phyloP scores from a whole-genome alignment of 352 stramenopile species.

The Phytopythium montanum region DNA sequence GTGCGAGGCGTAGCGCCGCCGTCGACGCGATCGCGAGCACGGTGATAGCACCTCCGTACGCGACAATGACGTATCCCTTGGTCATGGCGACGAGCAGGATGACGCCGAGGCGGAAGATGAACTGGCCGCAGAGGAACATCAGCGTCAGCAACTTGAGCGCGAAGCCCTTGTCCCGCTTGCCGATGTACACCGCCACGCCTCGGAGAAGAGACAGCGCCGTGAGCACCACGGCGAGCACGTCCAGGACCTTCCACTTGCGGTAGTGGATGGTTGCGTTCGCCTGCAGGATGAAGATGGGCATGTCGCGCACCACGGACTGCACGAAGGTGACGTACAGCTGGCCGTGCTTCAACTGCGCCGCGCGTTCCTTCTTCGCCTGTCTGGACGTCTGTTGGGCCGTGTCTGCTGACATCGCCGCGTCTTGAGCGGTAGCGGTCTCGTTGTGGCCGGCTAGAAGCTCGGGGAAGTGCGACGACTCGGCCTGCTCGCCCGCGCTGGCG shows the following conservation, averaged over 20 bases:
- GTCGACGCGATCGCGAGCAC: slow-evolving; percentile 30
- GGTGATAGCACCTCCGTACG: slow-evolving; percentile 33
- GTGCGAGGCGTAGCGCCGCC: slow-evolving; percentile 32
- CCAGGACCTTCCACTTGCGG: slow-evolving; percentile 67
- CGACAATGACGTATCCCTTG: slow-evolving; percentile 33
- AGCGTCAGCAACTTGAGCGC: slow-evolving; percentile 27
- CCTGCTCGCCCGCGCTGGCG: slow-evolving; percentile 14
- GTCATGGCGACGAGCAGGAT: slow-evolving; percentile 72
- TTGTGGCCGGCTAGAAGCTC: neutral
- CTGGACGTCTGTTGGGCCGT: slow-evolving; percentile 1
- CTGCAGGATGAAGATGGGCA: slow-evolving; percentile 70
- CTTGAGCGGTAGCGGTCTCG: slow-evolving; percentile 3
- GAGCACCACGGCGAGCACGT: slow-evolving; percentile 53
- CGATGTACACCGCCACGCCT: slow-evolving; percentile 38
- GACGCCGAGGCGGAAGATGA: slow-evolving; percentile 45
- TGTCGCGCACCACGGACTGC: slow-evolving; percentile 64
- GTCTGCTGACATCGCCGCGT: neutral
- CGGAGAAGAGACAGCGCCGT: slow-evolving; percentile 48
- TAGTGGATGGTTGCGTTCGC: slow-evolving; percentile 80
- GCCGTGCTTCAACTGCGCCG: slow-evolving; percentile 20
- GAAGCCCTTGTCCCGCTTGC: slow-evolving; percentile 31
- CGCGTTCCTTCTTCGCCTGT: slow-evolving; percentile 3
- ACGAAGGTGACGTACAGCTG: slow-evolving; percentile 57
- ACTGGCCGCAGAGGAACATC: slow-evolving; percentile 56
- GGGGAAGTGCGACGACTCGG: slow-evolving; percentile 1